Percentiles rank a stretch among this genome's conserved stretches.
These are phyloP conservation scores for Teratosphaeria destructans DNA, from an alignment of 2,329 filamentous ascomycete genomes.

Conservation along the genomic window DNA sequence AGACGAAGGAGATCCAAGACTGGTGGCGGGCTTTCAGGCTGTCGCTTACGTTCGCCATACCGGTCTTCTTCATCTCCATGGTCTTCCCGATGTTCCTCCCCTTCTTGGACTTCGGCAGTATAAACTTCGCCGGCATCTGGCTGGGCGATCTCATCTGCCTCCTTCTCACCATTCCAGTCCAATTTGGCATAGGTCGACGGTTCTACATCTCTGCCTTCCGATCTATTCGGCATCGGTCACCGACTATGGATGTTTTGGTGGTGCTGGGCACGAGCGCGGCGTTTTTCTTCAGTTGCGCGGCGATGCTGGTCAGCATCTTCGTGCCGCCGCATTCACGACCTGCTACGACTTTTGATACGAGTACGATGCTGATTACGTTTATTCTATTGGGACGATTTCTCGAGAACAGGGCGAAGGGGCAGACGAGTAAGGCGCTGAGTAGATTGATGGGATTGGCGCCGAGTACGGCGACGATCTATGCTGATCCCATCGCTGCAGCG, in stretches of 20 bases:
- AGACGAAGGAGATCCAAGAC: slow-evolving; percentile 90
- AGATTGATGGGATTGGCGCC: slow-evolving; percentile 91
- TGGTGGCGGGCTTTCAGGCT: slow-evolving; percentile 75
- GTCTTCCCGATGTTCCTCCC: slow-evolving; percentile 77
- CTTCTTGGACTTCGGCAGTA: slow-evolving; percentile 62
- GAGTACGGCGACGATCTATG: slow-evolving; percentile 94
- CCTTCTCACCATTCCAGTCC: slow-evolving; percentile 76
- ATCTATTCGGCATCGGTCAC: slow-evolving; percentile 77
- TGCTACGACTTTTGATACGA: slow-evolving; percentile 89
- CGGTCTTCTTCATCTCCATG: slow-evolving; percentile 91
- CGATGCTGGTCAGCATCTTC: slow-evolving; percentile 74
- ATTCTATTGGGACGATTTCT: slow-evolving; percentile 83
- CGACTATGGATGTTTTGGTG: slow-evolving; percentile 96
- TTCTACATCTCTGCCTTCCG: slow-evolving; percentile 94
- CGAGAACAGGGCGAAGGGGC: slow-evolving; percentile 89
- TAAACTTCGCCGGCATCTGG: slow-evolving; percentile 63
- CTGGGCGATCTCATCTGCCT: slow-evolving; percentile 82
- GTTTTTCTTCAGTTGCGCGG: slow-evolving; percentile 86
- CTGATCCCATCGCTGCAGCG: slow-evolving; percentile 83
- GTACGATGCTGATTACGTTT: slow-evolving; percentile 96
- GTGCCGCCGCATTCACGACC: slow-evolving; percentile 69
- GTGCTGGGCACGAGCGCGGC: slow-evolving; percentile 88
- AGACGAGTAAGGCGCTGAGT: slow-evolving; percentile 89
- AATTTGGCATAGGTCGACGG: slow-evolving; percentile 90
- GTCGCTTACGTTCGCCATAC: slow-evolving; percentile 72